phyloP scores from a whole-genome alignment of 176 grass and related monocot genomes.

The Raddia distichophylla region DNA sequence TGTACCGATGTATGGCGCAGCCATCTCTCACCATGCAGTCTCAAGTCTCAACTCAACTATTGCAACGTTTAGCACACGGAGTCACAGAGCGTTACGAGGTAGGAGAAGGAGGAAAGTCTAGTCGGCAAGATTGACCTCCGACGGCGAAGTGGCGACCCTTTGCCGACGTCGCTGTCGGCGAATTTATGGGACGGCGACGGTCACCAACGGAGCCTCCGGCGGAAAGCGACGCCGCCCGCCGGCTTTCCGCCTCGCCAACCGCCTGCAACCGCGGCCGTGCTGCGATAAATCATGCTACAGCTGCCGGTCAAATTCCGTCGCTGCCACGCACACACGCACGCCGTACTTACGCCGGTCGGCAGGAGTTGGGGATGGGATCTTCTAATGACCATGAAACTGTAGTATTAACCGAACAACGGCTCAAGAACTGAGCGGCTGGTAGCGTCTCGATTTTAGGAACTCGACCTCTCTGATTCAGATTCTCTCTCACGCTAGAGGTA shows the following conservation, averaged over 20 bases:
- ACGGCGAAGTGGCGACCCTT: background rate
- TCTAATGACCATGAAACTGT: background rate
- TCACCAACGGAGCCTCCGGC: background rate
- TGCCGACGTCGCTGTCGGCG: slow-evolving; percentile 5
- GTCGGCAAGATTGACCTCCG: slow-evolving; percentile 32
- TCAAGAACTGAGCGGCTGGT: no score
- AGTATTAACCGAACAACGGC: background rate
- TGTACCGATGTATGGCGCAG: no score
- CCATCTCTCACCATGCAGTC: no score
- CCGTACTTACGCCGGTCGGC: background rate
- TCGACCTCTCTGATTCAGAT: no score
- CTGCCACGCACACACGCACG: background rate
- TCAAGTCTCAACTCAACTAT: no score
- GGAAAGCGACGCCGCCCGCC: background rate
- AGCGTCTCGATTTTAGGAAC: no score
- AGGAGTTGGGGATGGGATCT: background rate
- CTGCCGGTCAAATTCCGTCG: background rate
- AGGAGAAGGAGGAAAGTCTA: background rate
- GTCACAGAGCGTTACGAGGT: no score
- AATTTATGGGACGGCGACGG: slow-evolving; percentile 36
- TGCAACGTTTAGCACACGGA: no score
- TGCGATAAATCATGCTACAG: background rate
- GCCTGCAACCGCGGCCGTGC: background rate
- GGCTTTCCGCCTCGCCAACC: background rate
- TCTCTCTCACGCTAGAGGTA: no score